Evolutionary conservation across 2,329 filamentous ascomycete species (phyloP), one percentile per base, ranked within the genome.

Genomic region (Rhinocladiella similis): DNA sequence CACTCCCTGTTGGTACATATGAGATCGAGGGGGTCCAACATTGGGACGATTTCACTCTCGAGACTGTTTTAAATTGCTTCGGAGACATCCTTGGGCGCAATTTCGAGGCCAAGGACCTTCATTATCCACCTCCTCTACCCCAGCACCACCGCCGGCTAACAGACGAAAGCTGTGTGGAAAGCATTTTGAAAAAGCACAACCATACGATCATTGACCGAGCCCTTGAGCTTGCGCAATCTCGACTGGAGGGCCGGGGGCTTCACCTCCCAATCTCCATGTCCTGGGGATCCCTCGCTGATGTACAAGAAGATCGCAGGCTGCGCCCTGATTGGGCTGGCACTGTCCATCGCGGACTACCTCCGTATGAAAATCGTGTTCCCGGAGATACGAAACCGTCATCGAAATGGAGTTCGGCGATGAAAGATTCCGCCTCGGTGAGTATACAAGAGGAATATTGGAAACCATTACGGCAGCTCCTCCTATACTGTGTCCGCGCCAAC

Each of bases 21-120:
- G 46, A 48, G 10, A 33, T 36, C 35, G 46, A 48, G 29, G 46
- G 27, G 3, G 29, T 48, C 10, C 20, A 48, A 13, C 25, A 22
- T 6, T 48, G 22, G 46, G 7, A 6, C 10, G 46, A 48, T 16
- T 48, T 48, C 22, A 33, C 20, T 36, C 18, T 33, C 5, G 27
- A 48, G n/a, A 48, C 46, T 19, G 35, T 48, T 16, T n/a, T 48
- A n/a, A 16, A 33, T 13, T 48, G 46, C n/a, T 48, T 14, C 18
- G 46, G 46, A 13, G 22, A 48, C 6, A 13, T 48, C 16, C 46
- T 48, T 16, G 5, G 2, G 3, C 3, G 12, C 5, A 2, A 29
- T 16, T 29, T 35, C 10, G 12, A n/a, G 14, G 9, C 5, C 5
- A 27, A n/a, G 5, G 12, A 33, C 14, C 18, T 48, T 18, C 14